Evolutionary conservation across 2,329 filamentous ascomycete species (phyloP).

Genomic region (Zelopaecilomyces penicillatus): DNA sequence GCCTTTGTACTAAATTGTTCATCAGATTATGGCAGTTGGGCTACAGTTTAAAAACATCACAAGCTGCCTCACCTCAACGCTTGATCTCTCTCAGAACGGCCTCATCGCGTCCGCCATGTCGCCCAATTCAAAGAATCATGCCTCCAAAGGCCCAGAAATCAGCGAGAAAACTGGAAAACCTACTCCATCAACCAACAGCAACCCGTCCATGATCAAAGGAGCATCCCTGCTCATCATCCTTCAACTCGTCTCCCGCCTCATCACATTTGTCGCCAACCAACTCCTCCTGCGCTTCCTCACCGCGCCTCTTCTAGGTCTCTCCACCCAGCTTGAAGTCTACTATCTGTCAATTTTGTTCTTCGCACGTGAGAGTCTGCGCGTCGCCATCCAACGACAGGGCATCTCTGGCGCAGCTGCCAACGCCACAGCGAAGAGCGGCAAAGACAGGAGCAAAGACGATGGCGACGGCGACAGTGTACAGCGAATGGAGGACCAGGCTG

Average conservation of each 20-base stretch:
- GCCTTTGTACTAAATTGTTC: too few species aligned
- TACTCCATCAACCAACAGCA: background rate
- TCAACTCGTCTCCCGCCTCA: conserved; percentile 75
- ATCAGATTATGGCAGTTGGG: too few species aligned
- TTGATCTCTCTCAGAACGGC: too few species aligned
- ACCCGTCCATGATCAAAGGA: conserved; percentile 48
- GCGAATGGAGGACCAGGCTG: conserved; percentile 53
- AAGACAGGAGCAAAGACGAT: conserved; percentile 7
- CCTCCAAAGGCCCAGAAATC: too few species aligned
- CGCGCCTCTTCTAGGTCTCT: conserved; percentile 73
- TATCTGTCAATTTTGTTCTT: conserved; percentile 93
- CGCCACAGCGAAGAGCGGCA: conserved; percentile 3
- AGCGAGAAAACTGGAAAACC: too few species aligned
- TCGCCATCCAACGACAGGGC: conserved; percentile 79
- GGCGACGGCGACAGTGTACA: conserved; percentile 9
- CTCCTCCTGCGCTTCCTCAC: conserved; percentile 80
- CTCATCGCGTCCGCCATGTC: too few species aligned
- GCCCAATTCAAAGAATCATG: too few species aligned
- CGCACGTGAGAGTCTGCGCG: conserved; percentile 78
- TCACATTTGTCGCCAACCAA: conserved; percentile 91
- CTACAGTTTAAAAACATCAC: too few species aligned
- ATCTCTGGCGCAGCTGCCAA: conserved; percentile 8
- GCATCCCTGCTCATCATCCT: conserved; percentile 81
- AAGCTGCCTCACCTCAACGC: too few species aligned
- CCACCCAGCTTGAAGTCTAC: conserved; percentile 86